These are phyloP conservation scores for Trichoderma sp. DNA, from an alignment of 2,329 filamentous ascomycete species.

Conservation along the genomic window DNA sequence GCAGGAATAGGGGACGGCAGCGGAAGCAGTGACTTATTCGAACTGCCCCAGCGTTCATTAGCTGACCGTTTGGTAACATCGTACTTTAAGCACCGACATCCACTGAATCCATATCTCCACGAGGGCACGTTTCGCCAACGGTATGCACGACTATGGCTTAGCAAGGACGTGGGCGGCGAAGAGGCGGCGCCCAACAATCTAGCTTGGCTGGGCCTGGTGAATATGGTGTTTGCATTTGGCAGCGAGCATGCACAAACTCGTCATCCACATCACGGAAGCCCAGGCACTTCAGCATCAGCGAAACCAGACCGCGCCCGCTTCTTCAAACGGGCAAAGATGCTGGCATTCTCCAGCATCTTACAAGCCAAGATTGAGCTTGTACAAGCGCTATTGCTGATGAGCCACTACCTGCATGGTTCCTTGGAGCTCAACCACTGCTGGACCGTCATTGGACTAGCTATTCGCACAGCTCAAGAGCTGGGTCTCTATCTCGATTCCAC, in stretches of 20 bases:
- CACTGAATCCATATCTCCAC: conserved; percentile 16
- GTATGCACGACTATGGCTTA: conserved; percentile 17
- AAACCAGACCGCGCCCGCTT: conserved; percentile 18
- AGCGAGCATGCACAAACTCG: conserved; percentile 17
- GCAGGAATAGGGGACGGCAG: conserved; percentile 10
- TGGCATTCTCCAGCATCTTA: conserved; percentile 14
- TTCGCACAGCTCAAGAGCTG: conserved; percentile 14
- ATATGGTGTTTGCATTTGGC: conserved; percentile 20
- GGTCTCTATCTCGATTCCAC: conserved; percentile 16
- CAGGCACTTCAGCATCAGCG: background rate
- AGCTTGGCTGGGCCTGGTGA: conserved; percentile 13
- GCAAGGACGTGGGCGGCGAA: conserved; percentile 16
- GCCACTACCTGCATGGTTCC: conserved; percentile 17
- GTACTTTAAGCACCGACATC: conserved; percentile 19
- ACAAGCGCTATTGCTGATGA: conserved; percentile 16
- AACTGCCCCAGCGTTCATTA: conserved; percentile 14
- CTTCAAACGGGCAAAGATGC: conserved; percentile 19
- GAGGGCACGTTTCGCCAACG: conserved; percentile 15
- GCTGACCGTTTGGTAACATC: conserved; percentile 11
- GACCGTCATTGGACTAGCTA: conserved; percentile 16
- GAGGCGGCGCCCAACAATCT: conserved; percentile 18
- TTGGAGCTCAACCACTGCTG: conserved; percentile 19
- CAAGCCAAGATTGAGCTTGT: conserved; percentile 19
- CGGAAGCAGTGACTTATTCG: conserved; percentile 15
- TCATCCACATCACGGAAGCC: conserved; percentile 3